Base-by-base conservation (phyloP, 106 monocot genomes). In the Dioscorea zingiberensis region DNA sequence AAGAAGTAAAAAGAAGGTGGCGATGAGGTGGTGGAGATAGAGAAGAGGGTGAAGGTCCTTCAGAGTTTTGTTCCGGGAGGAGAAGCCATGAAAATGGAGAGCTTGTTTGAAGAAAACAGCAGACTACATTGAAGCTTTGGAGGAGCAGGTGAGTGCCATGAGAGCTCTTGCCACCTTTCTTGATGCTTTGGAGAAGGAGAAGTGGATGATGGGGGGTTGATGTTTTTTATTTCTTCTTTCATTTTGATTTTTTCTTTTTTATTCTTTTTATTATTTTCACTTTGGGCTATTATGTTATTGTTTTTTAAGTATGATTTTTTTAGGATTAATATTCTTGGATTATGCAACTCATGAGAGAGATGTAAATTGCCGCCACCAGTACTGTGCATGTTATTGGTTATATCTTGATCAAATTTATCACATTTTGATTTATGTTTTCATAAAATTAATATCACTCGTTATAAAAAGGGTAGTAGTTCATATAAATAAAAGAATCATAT, bases 61-160 rank as follows among this genome's bases (percentile, higher is more conserved):
- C 77, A 73, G 66, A 84, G 55, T 62, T 61, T 88, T 60, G 84
- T 88, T 4, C 88, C 88, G 0, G 81, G 84, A 3, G 84, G 81
- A 2, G 81, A 88, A 59, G 71, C 67, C 15, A 58, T 84, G 74
- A 72, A 26, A 14, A 38, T 75, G 25, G 81, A 84, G 4, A 24
- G 27, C 48, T 68, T 88, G 29, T 73, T 88, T 53, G 78, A 88
- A 59, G 84, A 88, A n/a, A 72, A 81, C 88, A 21, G 88, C 81
- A 0, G 81, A 75, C 49, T 88, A 88, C 63, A 81, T 88, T 59
- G 70, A 76, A 53, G 78, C 81, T 12, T 66, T 88, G 51, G 62
- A 67, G 56, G 65, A 21, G 57, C 77, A 81, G 66, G 78, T 88
- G 29, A 46, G 30, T 26, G 66, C 61, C 54, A 84, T 88, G 88